Evolutionary conservation across 2,329 filamentous ascomycete genomes (phyloP).

Genomic region (Trichophyton simii): DNA sequence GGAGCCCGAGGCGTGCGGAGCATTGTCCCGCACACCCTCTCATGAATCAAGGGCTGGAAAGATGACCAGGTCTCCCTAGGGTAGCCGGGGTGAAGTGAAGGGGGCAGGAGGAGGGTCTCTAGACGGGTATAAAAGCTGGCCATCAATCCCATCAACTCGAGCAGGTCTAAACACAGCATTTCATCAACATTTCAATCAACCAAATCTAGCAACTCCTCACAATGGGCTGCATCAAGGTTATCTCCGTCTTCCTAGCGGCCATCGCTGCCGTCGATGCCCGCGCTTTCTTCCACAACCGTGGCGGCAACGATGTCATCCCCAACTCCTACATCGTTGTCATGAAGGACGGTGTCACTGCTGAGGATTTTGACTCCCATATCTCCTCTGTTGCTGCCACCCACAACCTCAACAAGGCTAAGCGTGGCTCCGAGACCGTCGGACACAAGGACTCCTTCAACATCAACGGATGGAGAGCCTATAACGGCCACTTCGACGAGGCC

Average conservation of each 20-base stretch:
- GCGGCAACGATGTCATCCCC: slow-evolving; percentile 8
- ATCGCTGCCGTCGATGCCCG: slow-evolving; percentile 9
- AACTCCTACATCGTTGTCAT: slow-evolving; percentile 14
- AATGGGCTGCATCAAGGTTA: slow-evolving; percentile 11
- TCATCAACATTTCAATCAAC: background rate
- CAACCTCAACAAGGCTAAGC: slow-evolving; percentile 1
- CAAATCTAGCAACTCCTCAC: slow-evolving; percentile 1
- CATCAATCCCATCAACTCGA: background rate
- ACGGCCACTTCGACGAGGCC: slow-evolving; percentile 10
- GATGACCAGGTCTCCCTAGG: background rate
- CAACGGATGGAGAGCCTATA: slow-evolving; percentile 9
- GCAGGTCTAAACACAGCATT: background rate
- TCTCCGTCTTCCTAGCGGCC: slow-evolving; percentile 10
- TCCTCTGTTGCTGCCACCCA: slow-evolving; percentile 9
- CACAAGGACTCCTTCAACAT: slow-evolving; percentile 10
- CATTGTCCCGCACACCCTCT: background rate
- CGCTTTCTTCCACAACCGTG: slow-evolving; percentile 7
- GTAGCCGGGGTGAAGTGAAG: background rate
- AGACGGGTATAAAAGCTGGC: background rate
- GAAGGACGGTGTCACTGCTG: slow-evolving; percentile 11
- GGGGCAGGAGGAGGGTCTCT: background rate
- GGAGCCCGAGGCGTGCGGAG: background rate
- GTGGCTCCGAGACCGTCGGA: slow-evolving; percentile 1
- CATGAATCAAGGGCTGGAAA: background rate
- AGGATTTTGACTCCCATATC: slow-evolving; percentile 10